Evolutionary conservation across 371 early-diverging fungal genomes (phyloP).

Genomic region (Mortierella sp.): DNA sequence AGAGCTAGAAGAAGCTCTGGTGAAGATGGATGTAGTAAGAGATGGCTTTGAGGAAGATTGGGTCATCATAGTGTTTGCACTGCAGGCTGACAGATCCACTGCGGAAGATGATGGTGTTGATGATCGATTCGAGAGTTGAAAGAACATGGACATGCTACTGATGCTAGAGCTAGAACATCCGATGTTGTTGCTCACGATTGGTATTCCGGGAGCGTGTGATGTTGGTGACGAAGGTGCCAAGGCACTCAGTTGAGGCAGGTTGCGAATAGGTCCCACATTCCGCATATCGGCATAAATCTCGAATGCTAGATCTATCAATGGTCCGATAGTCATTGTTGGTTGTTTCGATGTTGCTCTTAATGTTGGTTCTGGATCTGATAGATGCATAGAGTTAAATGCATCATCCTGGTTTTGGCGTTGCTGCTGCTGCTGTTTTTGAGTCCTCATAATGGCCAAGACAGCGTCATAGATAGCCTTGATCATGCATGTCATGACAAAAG

Average conservation of each 20-base stretch:
- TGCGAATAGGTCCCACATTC: constrained; percentile 37
- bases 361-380: background rate
- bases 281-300: constrained; percentile 51
- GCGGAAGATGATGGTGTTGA: background rate
- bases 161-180: background rate
- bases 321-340: constrained; percentile 30
- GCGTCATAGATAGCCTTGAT: constrained; percentile 44
- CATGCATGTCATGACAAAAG: constrained; percentile 45
- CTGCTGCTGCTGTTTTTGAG: constrained; percentile 8
- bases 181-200: background rate
- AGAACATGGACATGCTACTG: constrained; percentile 23
- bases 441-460: constrained; percentile 15
- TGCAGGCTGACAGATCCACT: constrained; percentile 13
- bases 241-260: constrained; percentile 19
- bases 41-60: background rate
- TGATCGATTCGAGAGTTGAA: constrained; percentile 17
- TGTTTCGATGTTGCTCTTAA: background rate
- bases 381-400: background rate
- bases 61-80: background rate
- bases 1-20: background rate
- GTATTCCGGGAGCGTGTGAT: background rate
- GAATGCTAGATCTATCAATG: constrained; percentile 39
- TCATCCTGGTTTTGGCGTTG: constrained; percentile 8
- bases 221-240: background rate
- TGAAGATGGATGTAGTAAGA: background rate